Evolutionary conservation across 768 basidiomycete genomes (phyloP), one percentile per base, ranked within the genome.

Genomic region (Rhizopogon roseolus): DNA sequence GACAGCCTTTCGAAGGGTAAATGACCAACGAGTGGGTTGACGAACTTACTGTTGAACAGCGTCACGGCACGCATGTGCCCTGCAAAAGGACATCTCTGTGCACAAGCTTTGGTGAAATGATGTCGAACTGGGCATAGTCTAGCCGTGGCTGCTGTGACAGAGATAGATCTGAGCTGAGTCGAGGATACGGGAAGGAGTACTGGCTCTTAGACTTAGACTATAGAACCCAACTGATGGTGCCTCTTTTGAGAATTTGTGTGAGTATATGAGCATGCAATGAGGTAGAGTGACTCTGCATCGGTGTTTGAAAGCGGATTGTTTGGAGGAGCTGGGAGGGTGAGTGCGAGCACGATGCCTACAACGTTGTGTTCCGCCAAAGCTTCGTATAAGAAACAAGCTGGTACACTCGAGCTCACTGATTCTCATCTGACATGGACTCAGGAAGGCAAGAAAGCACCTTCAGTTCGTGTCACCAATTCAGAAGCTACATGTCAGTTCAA

Each of bases 341-440:
- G 38, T 17, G 46, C 25, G 29, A 57, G 57, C 39, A 49, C 50
- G 63, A 86, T 87, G 85, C 81, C 84, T 77, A 73, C 81, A 68
- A 75, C 76, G 69, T 75, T 82, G 66, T 85, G 82, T 73, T 80
- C 82, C 64, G 89, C 88, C 52, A 84, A 82, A 71, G 86, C 87
- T 60, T 82, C 84, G 56, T 94, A 87, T 83, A 94, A 94, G 74
- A 95, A 94, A 76, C 69, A 78, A 49, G 67, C 78, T 14, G 93
- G 92, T 56, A 72, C 81, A 55, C 81, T 95, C 57, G 80, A 89
- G 64, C 83, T 95, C 64, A 89, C 84, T 11, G 78, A 82, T 62
- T 73, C 76, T 6, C 81, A 84, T 62, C 77, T 95, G 3, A 82
- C 84, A 76, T 95, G 92, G 91, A 84, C 84, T 1, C 85, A 86